phyloP scores from a whole-genome alignment of 129 eudicot genomes.

The Erigeron canadensis region DNA sequence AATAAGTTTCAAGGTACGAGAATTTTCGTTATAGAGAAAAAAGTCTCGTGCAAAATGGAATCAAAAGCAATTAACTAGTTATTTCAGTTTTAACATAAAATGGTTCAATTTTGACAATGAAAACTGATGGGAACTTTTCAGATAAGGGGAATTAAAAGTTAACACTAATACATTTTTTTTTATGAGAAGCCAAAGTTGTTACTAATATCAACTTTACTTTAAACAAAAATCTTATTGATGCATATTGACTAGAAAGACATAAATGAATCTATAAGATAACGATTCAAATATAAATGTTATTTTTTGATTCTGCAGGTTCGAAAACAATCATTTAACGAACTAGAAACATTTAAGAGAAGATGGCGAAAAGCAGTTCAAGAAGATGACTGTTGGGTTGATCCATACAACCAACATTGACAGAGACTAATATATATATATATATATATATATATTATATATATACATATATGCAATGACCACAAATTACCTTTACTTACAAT shows the following conservation, averaged over 20 bases:
- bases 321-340: constrained; percentile 54
- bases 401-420: constrained; percentile 38
- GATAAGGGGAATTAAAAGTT: neutral
- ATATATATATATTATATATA: no score
- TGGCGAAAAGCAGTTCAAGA: constrained; percentile 71
- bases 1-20: neutral
- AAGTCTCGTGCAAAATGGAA: no score
- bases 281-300: neutral
- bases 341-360: constrained; percentile 66
- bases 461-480: neutral
- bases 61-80: neutral
- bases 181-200: neutral
- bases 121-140: neutral
- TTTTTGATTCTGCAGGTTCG: constrained; percentile 55
- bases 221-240: neutral
- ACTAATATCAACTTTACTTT: neutral
- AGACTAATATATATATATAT: neutral
- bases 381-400: constrained; percentile 85
- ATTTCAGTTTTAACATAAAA: neutral
- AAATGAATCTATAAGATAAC: neutral
- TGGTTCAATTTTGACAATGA: neutral
- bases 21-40: no score
- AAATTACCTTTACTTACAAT: constrained; percentile 21
- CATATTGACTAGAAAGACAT: constrained; percentile 11
- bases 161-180: neutral